phyloP scores from a whole-genome alignment of 768 basidiomycete genomes.

The Phylloporus arenicola region DNA sequence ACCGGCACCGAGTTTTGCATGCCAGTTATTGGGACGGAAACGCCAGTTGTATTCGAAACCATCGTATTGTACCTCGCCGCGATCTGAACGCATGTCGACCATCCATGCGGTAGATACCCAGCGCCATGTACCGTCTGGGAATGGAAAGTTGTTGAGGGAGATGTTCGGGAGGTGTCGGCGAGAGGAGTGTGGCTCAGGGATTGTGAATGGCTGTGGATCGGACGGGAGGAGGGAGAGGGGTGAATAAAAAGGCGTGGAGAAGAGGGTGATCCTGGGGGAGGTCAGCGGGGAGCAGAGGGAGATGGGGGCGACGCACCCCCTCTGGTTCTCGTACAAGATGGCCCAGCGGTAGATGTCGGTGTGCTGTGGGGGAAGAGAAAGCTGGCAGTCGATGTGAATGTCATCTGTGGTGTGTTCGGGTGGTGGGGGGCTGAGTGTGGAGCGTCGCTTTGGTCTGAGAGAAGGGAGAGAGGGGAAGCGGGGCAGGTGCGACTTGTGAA shows the following conservation, averaged over 20 bases:
- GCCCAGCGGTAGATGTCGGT: conserved; percentile 70
- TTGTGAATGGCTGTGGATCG: conserved; percentile 72
- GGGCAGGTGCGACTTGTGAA: conserved; percentile 32
- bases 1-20: conserved; percentile 52
- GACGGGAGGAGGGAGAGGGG: conserved; percentile 59
- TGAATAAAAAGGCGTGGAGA: conserved; percentile 72
- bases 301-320: conserved; percentile 48
- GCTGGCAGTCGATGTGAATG: conserved; percentile 30
- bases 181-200: conserved; percentile 38
- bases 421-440: neutral
- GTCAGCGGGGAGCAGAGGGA: conserved; percentile 4
- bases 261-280: conserved; percentile 48
- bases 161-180: conserved; percentile 49
- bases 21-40: conserved; percentile 66
- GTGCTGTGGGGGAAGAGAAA: conserved; percentile 27
- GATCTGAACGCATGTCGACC: conserved; percentile 81
- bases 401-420: conserved; percentile 4
- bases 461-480: conserved; percentile 30
- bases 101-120: conserved; percentile 82
- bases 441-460: conserved; percentile 12
- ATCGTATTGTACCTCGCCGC: conserved; percentile 71
- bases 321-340: conserved; percentile 74
- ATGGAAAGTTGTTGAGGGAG: conserved; percentile 57
- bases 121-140: conserved; percentile 76
- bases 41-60: conserved; percentile 85